Evolutionary conservation across 2,329 filamentous ascomycete species (phyloP), one percentile per base, ranked within the genome.

Genomic region (Tolypocladium nubicola): DNA sequence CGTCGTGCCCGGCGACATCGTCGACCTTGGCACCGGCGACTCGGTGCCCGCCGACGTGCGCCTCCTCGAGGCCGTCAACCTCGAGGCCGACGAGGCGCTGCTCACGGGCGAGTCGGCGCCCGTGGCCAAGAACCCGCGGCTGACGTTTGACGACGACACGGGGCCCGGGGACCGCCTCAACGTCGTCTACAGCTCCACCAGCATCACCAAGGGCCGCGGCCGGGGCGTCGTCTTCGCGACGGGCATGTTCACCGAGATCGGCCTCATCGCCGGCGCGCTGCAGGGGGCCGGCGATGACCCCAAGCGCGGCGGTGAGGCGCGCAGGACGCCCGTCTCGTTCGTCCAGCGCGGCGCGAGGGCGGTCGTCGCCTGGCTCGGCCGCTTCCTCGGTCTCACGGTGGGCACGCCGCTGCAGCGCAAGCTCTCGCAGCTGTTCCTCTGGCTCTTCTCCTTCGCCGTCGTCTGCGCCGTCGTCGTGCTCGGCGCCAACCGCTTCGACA

Each of bases 321-420:
- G 76, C 62, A 81, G 85, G 70, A 78, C 82, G 64, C 75, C 77
- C 1, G 67, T 77, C 8, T 72, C 80, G 11, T 65, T 76, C 30
- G 60, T 70, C 3, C 78, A 74, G 66, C 77, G 79, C 53, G 33
- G 8, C 5, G n/a, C 9, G 47, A 33, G 8, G 9, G 16, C 14
- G 1, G 70, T 70, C 35, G 78, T 76, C 57, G 75, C 79, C 63
- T 71, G 76, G 23, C 63, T 79, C 53, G 74, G 74, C 26, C 71
- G 75, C 60, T 76, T 81, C 66, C 78, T 82, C 56, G 79, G 75
- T 54, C 67, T 76, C 59, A 72, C 69, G 41, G 72, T 83, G 37
- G 86, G 86, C 45, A 89, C 86, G 11, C 86, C 86, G 1, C 74
- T 90, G 41, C 85, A 88, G 68, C 81, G 80, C 62, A 88, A 86